Percentiles rank a stretch among this genome's conserved stretches.
These are phyloP conservation scores for Skeletonema menzelii DNA, from an alignment of 108 stramenopile species.

Conservation along the genomic window DNA sequence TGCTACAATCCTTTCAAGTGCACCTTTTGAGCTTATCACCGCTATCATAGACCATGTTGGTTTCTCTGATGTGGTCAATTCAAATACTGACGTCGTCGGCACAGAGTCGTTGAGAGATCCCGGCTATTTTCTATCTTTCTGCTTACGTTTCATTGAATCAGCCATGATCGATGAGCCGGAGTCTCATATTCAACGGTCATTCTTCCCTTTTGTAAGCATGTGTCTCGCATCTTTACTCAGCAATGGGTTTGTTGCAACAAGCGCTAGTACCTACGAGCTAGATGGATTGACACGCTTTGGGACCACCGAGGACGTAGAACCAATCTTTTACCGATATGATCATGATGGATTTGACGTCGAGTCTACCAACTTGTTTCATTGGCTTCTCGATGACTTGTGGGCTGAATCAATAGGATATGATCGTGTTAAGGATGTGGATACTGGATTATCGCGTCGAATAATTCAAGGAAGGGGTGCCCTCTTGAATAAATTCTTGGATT, in stretches of 20 bases:
- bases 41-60: slow-evolving; percentile 17
- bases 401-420: slow-evolving; percentile 20
- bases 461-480: slow-evolving; percentile 37
- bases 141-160: slow-evolving; percentile 36
- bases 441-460: slow-evolving; percentile 14
- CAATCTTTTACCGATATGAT: slow-evolving; percentile 6
- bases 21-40: slow-evolving; percentile 64
- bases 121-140: slow-evolving; percentile 30
- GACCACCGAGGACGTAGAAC: slow-evolving; percentile 32
- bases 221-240: slow-evolving; percentile 36
- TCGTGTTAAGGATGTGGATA: slow-evolving; percentile 7
- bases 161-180: slow-evolving; percentile 11
- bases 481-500: slow-evolving; percentile 30
- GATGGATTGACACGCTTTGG: slow-evolving; percentile 34
- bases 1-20: slow-evolving; percentile 29
- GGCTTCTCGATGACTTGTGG: slow-evolving; percentile 29
- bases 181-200: slow-evolving; percentile 36
- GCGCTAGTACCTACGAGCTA: slow-evolving; percentile 33
- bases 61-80: slow-evolving; percentile 9
- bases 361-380: neutral
- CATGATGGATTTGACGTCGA: slow-evolving; percentile 4
- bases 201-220: slow-evolving; percentile 35
- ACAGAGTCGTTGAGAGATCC: neutral
- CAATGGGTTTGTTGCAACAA: slow-evolving; percentile 16
- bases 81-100: neutral